A percentile compares a stretch with the other conserved stretches of the same genome.
Evolutionary conservation across 2,329 filamentous ascomycete genomes (phyloP).

Genomic region (Tolypocladium inflatum): DNA sequence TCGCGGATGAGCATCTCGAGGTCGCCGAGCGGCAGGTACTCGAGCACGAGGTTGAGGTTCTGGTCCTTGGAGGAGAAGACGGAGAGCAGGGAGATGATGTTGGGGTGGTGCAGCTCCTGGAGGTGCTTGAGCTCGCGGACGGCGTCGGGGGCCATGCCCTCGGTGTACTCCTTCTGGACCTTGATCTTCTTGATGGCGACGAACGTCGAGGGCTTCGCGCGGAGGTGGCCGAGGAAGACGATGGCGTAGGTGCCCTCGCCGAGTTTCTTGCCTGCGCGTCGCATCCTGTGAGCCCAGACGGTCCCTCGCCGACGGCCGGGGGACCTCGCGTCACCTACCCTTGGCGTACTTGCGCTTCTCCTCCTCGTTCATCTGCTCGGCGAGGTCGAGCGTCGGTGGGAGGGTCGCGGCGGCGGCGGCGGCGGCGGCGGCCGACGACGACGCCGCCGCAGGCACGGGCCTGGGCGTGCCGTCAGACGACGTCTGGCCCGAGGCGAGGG

Average conservation of each 20-base stretch:
- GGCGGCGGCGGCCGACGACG: too few relatives aligned
- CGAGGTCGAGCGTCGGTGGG: constrained; percentile 43
- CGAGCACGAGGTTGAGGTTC: constrained; percentile 91
- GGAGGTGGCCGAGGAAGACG: constrained; percentile 81
- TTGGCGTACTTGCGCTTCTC: constrained; percentile 87
- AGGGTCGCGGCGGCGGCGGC: constrained; percentile 13
- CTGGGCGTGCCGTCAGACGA: constrained; percentile 37
- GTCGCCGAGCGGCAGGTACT: constrained; percentile 89
- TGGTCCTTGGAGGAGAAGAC: constrained; percentile 96
- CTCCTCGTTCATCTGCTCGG: constrained; percentile 74
- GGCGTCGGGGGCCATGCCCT: constrained; percentile 89
- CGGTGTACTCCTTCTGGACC: constrained; percentile 72
- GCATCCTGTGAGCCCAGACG: too few relatives aligned
- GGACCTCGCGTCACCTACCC: constrained; percentile 34
- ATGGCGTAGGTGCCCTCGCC: constrained; percentile 96
- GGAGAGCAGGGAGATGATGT: constrained; percentile 85
- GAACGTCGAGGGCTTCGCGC: constrained; percentile 58
- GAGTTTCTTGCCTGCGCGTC: constrained; percentile 64
- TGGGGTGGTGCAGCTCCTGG: constrained; percentile 87
- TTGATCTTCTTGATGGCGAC: constrained; percentile 96
- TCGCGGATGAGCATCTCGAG: constrained; percentile 92
- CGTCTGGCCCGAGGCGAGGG: constrained; percentile 23
- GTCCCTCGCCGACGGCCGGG: too few relatives aligned
- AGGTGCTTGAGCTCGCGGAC: constrained; percentile 94
- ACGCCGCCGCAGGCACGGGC: constrained; percentile 15